Evolutionary conservation across 192 early-diverging fungal species (phyloP), one percentile per base, ranked within the genome.

Genomic region (Gryganskiella cystojenkinii): DNA sequence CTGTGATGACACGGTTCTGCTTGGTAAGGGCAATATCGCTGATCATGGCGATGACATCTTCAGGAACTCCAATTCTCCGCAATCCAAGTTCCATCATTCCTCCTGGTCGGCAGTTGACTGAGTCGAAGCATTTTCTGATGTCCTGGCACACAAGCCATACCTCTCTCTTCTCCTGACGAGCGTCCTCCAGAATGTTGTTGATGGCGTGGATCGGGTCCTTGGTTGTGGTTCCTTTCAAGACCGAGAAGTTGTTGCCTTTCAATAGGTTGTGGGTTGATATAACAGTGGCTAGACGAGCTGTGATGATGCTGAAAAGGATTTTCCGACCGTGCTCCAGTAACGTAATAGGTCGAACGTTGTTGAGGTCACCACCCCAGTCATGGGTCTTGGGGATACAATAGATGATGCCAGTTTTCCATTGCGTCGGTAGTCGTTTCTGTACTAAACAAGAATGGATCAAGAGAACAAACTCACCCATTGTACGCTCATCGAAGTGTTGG

Each of bases 271-370:
- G 54, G 1, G 11, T 19, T 5, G 20, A 13, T n/a, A 67, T 46
- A 11, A 67, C 57, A 25, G 8, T 22, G 1, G 17, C 37, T 1
- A 67, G 65, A 7, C 65, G 24, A 6, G 22, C 20, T 19, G 44
- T 54, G 4, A 67, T 37, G 30, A 67, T 67, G 3, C 44, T 24
- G 20, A 67, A 58, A 3, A 67, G 1, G 22, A 67, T 14, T 34
- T 67, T 67, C 17, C 65, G 27, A 4, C 19, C 42, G 44, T 67
- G 65, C 24, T 67, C 65, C n/a, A 66, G 34, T 22, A 66, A 27
- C 1, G 64, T 56, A 9, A 66, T 40, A 9, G 64, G 64, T 27
- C 64, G 52, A 7, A 66, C 40, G 4, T 66, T 53, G 0, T 10
- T 42, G 15, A 55, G 27, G 17, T 20, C 44, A 9, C 64, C 64